Conservation (phyloP, 2,329 filamentous ascomycete genomes). For the Zasmidium citrigriseum region DNA sequence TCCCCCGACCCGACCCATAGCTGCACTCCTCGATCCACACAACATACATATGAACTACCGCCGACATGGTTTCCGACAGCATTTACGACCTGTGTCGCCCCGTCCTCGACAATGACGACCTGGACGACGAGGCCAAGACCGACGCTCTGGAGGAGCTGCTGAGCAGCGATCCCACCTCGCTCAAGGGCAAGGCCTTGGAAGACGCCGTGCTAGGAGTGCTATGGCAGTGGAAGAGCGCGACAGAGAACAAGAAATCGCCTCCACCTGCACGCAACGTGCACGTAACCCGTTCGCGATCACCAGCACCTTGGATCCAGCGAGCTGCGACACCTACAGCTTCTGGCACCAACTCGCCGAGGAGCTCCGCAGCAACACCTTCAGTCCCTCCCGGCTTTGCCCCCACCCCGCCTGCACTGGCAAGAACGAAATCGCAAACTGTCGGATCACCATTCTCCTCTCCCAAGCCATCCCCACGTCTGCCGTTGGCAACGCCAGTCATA, state of each 20-base stretch:
- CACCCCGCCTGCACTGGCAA: conserved; percentile 72
- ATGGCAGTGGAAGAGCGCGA: conserved; percentile 76
- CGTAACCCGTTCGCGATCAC: conserved; percentile 85
- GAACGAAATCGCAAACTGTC: conserved; percentile 71
- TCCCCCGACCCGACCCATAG: conserved; percentile 6
- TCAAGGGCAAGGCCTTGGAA: conserved; percentile 77
- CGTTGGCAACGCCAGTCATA: conserved; percentile 84
- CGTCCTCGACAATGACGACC: conserved; percentile 75
- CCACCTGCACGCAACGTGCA: conserved; percentile 79
- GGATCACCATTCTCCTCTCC: conserved; percentile 88
- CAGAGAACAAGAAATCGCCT: conserved; percentile 65
- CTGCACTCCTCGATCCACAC: conserved; percentile 3
- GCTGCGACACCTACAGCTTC: conserved; percentile 72
- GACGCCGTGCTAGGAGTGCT: conserved; percentile 88
- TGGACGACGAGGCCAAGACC: conserved; percentile 94
- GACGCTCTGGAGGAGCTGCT: conserved; percentile 87
- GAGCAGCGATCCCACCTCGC: conserved; percentile 68
- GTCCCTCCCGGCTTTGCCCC: conserved; percentile 75
- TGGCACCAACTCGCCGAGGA: conserved; percentile 77
- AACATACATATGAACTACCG: conserved; percentile 1
- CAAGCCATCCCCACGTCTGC: conserved; percentile 85
- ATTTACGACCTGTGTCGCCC: conserved; percentile 90
- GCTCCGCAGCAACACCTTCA: conserved; percentile 74
- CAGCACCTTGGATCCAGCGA: conserved; percentile 81
- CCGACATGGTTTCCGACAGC: conserved; percentile 84